Conservation (phyloP, 2,329 filamentous ascomycete species). For the Xylaria sp. region DNA sequence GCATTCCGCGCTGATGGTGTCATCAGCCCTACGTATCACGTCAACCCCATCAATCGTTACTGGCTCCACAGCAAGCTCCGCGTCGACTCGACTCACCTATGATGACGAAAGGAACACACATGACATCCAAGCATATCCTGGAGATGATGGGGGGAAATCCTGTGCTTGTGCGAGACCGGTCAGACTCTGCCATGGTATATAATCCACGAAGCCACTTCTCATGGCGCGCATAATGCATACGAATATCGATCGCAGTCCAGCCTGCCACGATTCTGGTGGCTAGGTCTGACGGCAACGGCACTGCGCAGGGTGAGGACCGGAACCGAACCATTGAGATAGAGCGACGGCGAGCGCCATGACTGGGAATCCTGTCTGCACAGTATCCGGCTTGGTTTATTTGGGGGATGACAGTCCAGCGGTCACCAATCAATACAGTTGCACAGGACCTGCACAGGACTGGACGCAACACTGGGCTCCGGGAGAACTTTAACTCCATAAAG, state of each 20-base stretch:
- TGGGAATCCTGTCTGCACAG: slow-evolving; percentile 25
- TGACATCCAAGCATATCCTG: slow-evolving; percentile 23
- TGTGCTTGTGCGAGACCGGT: slow-evolving; percentile 14
- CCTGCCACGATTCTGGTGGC: slow-evolving; percentile 24
- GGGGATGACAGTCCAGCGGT: slow-evolving; percentile 20
- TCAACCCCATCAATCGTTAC: slow-evolving; percentile 44
- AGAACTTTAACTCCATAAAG: slow-evolving; percentile 9
- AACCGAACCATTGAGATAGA: slow-evolving; percentile 17
- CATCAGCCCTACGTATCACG: slow-evolving; percentile 48
- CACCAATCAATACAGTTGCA: slow-evolving; percentile 14
- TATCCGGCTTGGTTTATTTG: slow-evolving; percentile 25
- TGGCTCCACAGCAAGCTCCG: slow-evolving; percentile 44
- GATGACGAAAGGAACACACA: slow-evolving; percentile 13
- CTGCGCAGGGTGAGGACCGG: slow-evolving; percentile 19
- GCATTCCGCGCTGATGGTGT: slow-evolving; percentile 39
- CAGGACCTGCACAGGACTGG: slow-evolving; percentile 5
- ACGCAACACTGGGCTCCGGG: slow-evolving; percentile 3
- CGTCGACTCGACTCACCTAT: slow-evolving; percentile 25
- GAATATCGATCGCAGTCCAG: slow-evolving; percentile 18
- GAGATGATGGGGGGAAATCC: slow-evolving; percentile 23
- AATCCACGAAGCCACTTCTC: slow-evolving; percentile 16
- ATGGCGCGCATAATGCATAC: slow-evolving; percentile 22
- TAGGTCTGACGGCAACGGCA: slow-evolving; percentile 18
- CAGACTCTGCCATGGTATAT: slow-evolving; percentile 25
- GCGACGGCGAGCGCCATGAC: slow-evolving; percentile 26